Evolutionary conservation across 2,329 filamentous ascomycete species (phyloP).

Genomic region (Rhynchosporium graminicola): DNA sequence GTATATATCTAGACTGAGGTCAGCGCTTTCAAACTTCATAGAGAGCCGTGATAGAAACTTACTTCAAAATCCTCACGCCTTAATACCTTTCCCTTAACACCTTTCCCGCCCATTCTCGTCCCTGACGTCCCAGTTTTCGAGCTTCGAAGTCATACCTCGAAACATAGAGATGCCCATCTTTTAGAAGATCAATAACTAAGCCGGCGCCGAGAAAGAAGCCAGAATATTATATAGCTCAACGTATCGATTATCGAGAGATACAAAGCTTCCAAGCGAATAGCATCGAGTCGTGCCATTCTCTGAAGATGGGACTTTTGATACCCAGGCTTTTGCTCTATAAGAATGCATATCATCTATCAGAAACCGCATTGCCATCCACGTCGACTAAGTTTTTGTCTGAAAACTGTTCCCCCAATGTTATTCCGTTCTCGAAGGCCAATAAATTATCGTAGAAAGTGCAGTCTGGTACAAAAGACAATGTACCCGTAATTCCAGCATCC

Average conservation of each 20-base stretch:
- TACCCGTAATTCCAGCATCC: constrained; percentile 43
- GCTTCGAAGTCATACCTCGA: constrained; percentile 55
- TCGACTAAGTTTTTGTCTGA: constrained; percentile 70
- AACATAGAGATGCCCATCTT: constrained; percentile 46
- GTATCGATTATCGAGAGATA: constrained; percentile 76
- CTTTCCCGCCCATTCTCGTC: constrained; percentile 70
- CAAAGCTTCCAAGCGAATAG: constrained; percentile 77
- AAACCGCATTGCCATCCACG: constrained; percentile 74
- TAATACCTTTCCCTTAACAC: constrained; percentile 47
- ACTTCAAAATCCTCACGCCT: constrained; percentile 72
- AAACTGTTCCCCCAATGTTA: constrained; percentile 59
- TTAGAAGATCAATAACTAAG: constrained; percentile 50
- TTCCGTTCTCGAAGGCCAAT: constrained; percentile 51
- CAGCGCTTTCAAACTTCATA: constrained; percentile 4
- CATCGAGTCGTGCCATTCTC: constrained; percentile 78
- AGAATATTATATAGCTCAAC: constrained; percentile 71
- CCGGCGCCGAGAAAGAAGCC: constrained; percentile 71
- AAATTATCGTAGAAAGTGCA: constrained; percentile 50
- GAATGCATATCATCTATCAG: constrained; percentile 68
- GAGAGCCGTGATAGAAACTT: constrained; percentile 46
- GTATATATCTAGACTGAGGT: constrained; percentile 49
- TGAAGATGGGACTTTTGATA: constrained; percentile 76
- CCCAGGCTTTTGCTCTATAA: constrained; percentile 68
- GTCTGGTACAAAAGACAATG: constrained; percentile 49
- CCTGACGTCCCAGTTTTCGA: constrained; percentile 63